A percentile compares a stretch with the other conserved stretches of the same genome.
Conservation (phyloP, 2,329 filamentous ascomycete genomes). For the Shiraia sp. region DNA sequence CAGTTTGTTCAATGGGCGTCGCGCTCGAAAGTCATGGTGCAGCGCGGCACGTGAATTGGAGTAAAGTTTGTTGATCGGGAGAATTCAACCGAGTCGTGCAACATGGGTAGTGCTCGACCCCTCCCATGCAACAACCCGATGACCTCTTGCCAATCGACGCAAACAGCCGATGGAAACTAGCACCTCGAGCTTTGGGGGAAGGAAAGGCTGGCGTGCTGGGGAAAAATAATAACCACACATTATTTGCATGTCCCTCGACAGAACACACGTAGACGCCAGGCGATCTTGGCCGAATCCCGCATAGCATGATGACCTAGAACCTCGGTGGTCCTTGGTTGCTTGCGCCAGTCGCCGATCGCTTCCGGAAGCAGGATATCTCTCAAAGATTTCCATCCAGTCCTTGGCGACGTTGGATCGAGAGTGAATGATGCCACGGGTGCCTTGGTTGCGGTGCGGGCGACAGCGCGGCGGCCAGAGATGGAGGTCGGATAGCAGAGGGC, state of each 20-base stretch:
- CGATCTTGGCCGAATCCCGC: not conserved
- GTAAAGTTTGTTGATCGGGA: conserved; percentile 13
- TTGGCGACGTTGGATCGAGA: conserved; percentile 21
- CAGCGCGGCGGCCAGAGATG: not conserved
- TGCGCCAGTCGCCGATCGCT: conserved; percentile 19
- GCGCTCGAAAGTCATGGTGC: conserved; percentile 8
- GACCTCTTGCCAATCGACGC: not conserved
- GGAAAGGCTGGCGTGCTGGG: not conserved
- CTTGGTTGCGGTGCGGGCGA: conserved; percentile 6
- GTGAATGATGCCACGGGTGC: conserved; percentile 1
- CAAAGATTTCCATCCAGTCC: conserved; percentile 19
- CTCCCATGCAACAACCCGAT: conserved; percentile 11
- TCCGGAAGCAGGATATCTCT: conserved; percentile 17
- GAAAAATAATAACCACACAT: too few relatives aligned
- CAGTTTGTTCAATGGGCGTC: not conserved
- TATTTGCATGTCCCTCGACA: not conserved
- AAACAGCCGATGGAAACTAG: conserved; percentile 3
- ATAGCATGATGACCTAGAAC: conserved; percentile 1
- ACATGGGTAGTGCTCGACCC: conserved; percentile 21
- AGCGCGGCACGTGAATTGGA: not conserved
- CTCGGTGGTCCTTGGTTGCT: not conserved
- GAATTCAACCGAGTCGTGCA: conserved; percentile 17
- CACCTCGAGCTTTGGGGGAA: conserved; percentile 2
- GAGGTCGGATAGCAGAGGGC: not conserved
- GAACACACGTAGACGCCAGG: not conserved